Base-by-base conservation (phyloP, 2,329 filamentous ascomycete species). In the Trichoderma sp. region DNA sequence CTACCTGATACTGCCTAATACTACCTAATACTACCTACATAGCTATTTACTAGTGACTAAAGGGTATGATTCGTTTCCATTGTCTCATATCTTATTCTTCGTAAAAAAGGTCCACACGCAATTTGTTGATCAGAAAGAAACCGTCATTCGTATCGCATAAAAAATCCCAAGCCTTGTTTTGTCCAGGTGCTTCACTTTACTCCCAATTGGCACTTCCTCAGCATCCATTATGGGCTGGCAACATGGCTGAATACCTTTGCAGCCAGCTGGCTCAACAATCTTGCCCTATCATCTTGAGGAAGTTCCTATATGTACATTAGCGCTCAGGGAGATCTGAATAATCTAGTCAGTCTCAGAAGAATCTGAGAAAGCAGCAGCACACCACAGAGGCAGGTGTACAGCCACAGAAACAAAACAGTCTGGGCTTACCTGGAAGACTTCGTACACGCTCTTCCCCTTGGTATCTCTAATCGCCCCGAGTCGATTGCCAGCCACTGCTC, bases 391-490 rank as follows among this genome's bases (percentile, higher is more conserved):
- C 39, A 18, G 7, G 39, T 18, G 39, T 34, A 34, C 39, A 7
- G 18, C 39, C 39, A n/a, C 11, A 34, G 37, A 39, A 18, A 18
- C 5, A 18, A 39, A 18, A 43, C 18, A 18, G 2, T n/a, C 16
- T 37, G 39, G 46, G 79, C 63, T 80, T 74, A 84, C 84, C 81
- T 87, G 89, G 78, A 95, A 98, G 18, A 97, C 96, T 32, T 89
- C 85, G 80, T 96, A 98, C 6, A 99, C 96, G 77, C 93, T 97
- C 89, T 97, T 98, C 26, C 94, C 94, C 81, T 90, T 94, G 37
- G 91, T 89, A 81, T 99, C 96, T 68, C 96, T 85, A 24, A 99
- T 88, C 7, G 93, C 92, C 0, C 96, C 96, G n/a, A 98, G 81
- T 63, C 94, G 83, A 81, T 97, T 98, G 13, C 96, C 96, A 0